These are phyloP conservation scores for Hypoxylon subgilvum DNA, from an alignment of 495 filamentous ascomycete genomes.

Conservation along the genomic window DNA sequence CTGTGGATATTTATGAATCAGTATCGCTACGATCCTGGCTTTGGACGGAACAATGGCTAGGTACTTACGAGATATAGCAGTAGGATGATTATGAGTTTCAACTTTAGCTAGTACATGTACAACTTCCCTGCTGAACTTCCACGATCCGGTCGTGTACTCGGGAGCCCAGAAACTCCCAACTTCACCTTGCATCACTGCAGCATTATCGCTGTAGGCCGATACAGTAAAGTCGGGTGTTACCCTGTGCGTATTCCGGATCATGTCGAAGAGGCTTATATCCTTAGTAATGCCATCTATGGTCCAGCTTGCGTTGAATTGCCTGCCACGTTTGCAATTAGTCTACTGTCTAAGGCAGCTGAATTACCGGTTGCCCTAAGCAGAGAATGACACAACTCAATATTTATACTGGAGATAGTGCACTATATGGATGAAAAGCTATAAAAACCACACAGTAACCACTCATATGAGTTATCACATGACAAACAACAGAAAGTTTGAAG, in stretches of 20 bases:
- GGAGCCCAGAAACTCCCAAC: constrained; percentile 83
- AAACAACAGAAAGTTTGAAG: too few species aligned
- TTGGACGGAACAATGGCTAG: not conserved
- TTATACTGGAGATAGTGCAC: not conserved
- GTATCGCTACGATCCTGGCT: not conserved
- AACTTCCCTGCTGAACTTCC: constrained; percentile 83
- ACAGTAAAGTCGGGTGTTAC: constrained; percentile 77
- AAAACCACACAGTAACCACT: too few species aligned
- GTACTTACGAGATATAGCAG: constrained; percentile 77
- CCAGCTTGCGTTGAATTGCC: constrained; percentile 94
- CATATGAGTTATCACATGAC: too few species aligned
- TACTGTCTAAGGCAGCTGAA: constrained; percentile 2
- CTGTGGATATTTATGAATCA: constrained; percentile 7
- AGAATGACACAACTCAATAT: constrained; percentile 62
- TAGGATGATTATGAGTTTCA: constrained; percentile 97
- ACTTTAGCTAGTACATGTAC: constrained; percentile 93
- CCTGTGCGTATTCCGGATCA: constrained; percentile 94
- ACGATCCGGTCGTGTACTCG: constrained; percentile 79
- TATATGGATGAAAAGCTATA: too few species aligned
- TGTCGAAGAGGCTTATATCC: constrained; percentile 80
- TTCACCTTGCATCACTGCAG: constrained; percentile 84
- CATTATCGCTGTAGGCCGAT: constrained; percentile 97
- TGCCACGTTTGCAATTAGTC: constrained; percentile 10
- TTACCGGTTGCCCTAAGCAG: constrained; percentile 43
- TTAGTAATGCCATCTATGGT: constrained; percentile 89